These are phyloP conservation scores for Teratosphaeria viscida DNA, from an alignment of 2,329 filamentous ascomycete species.

Conservation along the genomic window DNA sequence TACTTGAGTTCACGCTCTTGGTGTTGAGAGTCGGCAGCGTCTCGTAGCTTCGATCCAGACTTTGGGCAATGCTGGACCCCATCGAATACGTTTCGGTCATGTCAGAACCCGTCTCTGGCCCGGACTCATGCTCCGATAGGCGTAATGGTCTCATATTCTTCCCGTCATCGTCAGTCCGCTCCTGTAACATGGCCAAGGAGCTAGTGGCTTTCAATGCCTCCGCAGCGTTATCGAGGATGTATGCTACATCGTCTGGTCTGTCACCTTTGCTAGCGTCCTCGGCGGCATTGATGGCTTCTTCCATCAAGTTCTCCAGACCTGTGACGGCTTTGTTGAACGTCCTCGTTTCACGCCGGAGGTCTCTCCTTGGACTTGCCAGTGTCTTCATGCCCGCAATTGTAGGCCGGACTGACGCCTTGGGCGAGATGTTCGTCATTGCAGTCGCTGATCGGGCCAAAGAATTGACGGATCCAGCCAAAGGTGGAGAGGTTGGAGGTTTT, in stretches of 20 bases:
- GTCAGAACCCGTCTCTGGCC: slow-evolving; percentile 1
- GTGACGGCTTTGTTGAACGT: slow-evolving; percentile 25
- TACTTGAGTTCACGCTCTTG: slow-evolving; percentile 6
- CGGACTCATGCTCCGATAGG: not conserved
- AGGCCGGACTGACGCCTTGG: not conserved
- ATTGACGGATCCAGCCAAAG: not conserved
- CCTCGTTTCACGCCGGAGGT: slow-evolving; percentile 3
- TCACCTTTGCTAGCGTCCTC: slow-evolving; percentile 23
- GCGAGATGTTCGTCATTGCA: not conserved
- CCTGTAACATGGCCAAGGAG: slow-evolving; percentile 1
- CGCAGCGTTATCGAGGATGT: slow-evolving; percentile 31
- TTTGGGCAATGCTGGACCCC: not conserved
- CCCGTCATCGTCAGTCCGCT: not conserved
- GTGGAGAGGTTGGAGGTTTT: not conserved
- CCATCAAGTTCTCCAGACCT: slow-evolving; percentile 32
- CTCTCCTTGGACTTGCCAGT: not conserved
- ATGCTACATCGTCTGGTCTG: slow-evolving; percentile 28
- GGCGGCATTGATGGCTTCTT: slow-evolving; percentile 30
- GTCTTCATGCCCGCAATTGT: not conserved
- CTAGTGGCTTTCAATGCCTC: slow-evolving; percentile 25
- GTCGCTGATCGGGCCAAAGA: not conserved
- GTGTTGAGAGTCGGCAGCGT: slow-evolving; percentile 13
- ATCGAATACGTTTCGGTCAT: not conserved
- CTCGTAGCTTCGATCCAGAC: not conserved
- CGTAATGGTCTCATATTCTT: not conserved